Percentiles rank a stretch among this genome's conserved stretches.
These are phyloP conservation scores for Lichtheimia corymbifera DNA, from an alignment of 371 early-diverging fungal species.

Conservation along the genomic window DNA sequence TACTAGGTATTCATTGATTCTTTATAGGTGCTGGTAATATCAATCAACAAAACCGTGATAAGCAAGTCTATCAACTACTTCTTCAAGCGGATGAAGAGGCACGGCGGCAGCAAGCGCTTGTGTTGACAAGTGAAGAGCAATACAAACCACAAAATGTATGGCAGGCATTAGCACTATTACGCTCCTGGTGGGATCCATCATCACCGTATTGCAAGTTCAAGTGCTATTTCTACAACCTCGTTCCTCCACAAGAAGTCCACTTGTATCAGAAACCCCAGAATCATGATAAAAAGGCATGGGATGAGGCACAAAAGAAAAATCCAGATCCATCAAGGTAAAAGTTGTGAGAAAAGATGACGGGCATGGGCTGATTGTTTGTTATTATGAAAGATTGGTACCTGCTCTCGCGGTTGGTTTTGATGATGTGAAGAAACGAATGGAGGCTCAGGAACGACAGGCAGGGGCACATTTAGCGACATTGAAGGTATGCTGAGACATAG, in stretches of 20 bases:
- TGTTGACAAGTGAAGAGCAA: slow-evolving; percentile 19
- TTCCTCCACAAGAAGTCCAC: slow-evolving; percentile 75
- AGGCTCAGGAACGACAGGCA: slow-evolving; percentile 68
- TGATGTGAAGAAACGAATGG: slow-evolving; percentile 81
- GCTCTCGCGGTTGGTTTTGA: slow-evolving; percentile 88
- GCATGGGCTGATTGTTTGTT: neutral
- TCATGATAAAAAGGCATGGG: slow-evolving; percentile 77
- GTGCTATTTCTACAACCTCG: slow-evolving; percentile 91
- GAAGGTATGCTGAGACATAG: slow-evolving; percentile 31
- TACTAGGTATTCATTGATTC: neutral
- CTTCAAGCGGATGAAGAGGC: slow-evolving; percentile 31
- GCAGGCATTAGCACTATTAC: slow-evolving; percentile 63
- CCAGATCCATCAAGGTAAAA: slow-evolving; percentile 78
- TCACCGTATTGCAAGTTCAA: slow-evolving; percentile 82
- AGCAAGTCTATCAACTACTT: slow-evolving; percentile 34
- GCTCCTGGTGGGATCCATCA: slow-evolving; percentile 77
- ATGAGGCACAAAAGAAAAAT: slow-evolving; percentile 79
- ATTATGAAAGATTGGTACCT: slow-evolving; percentile 61
- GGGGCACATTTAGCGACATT: slow-evolving; percentile 33
- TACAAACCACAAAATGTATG: slow-evolving; percentile 47
- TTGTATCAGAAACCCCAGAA: slow-evolving; percentile 74
- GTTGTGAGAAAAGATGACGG: neutral
- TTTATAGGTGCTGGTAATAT: slow-evolving; percentile 14
- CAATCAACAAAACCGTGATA: slow-evolving; percentile 25
- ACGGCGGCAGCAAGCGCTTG: slow-evolving; percentile 39